phyloP scores from a whole-genome alignment of 1,139 yeast genomes.

The Pichia sp. region DNA sequence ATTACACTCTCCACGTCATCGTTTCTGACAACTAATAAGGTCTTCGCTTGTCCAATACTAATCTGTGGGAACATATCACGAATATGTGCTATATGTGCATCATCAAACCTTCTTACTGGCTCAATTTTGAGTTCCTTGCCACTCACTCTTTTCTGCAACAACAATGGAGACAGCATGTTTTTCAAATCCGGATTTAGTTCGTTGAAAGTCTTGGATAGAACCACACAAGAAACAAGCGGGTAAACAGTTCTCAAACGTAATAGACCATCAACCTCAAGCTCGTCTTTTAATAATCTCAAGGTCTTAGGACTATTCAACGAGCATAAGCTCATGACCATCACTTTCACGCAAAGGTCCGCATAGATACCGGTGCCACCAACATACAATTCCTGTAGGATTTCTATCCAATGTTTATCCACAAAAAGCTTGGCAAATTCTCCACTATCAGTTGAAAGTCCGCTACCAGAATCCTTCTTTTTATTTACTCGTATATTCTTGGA shows the following conservation, averaged over 20 bases:
- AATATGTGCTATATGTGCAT: conserved; percentile 38
- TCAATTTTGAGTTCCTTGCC: neutral
- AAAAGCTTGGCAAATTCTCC: conserved; percentile 45
- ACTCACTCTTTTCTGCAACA: conserved; percentile 19
- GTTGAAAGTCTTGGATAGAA: conserved; percentile 38
- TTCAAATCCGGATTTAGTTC: conserved; percentile 44
- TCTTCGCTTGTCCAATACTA: conserved; percentile 36
- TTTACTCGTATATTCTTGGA: neutral
- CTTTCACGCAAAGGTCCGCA: conserved; percentile 37
- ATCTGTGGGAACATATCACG: conserved; percentile 57
- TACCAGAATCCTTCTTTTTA: conserved; percentile 5
- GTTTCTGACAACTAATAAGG: conserved; percentile 40
- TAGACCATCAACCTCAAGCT: conserved; percentile 38
- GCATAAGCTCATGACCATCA: conserved; percentile 46
- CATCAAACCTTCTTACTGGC: conserved; percentile 20
- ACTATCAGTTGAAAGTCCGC: conserved; percentile 1
- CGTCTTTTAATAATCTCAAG: conserved; percentile 34
- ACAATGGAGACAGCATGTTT: conserved; percentile 34
- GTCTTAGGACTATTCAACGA: conserved; percentile 42
- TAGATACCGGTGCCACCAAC: conserved; percentile 49
- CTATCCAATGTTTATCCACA: conserved; percentile 50
- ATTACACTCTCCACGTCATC: conserved; percentile 54
- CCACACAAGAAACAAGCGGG: conserved; percentile 49
- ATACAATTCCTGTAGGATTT: conserved; percentile 47
- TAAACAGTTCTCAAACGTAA: conserved; percentile 34